Evolutionary conservation across 306 rosid genomes (phyloP), one percentile per base, ranked within the genome.

Genomic region (Quercus rubra): DNA sequence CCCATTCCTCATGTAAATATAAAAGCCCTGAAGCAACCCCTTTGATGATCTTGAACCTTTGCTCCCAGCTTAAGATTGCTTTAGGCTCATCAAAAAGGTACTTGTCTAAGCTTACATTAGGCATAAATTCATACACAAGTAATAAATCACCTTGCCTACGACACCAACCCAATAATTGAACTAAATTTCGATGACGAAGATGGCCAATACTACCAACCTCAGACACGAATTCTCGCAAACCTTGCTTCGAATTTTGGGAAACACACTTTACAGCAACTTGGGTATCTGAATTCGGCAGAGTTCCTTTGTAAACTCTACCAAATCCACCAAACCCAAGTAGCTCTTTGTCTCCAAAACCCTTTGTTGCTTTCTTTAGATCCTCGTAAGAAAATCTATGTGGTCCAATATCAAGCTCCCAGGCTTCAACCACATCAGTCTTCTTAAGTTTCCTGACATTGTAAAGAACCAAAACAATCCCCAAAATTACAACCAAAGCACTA

Each of bases 121-220:
- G 83, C 86, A 83, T 79, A 9, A 78, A 83, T 8, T 83, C 86
- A 52, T 83, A 83, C 21, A 79, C 86, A 35, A 78, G 80, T 31
- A 83, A 17, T 14, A 83, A 19, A 70, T 83, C 86, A 3, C 61
- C 80, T 33, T 56, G 17, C 19, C 63, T 38, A 7, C 86, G 77
- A 79, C 86, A 83, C 86, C 86, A 83, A 19, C 86, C 86, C 63
- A 83, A 71, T 27, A 83, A 71, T 38, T 79, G 86, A 3, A 83
- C 83, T 51, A 83, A 30, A 63, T 79, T 83, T 49, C 80, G 75
- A 21, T 83, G 86, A 12, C 80, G 77, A 14, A 83, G 83, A 41
- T 75, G 67, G 0, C 86, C 86, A n/a, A 83, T 83, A 49, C 56
- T 83, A 4, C 64, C 77, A 69, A 83, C 80, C 62, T 79, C 83